Evolutionary conservation across 2,329 filamentous ascomycete species (phyloP), one percentile per base, ranked within the genome.

Genomic region (Ambrosiella beaveri): DNA sequence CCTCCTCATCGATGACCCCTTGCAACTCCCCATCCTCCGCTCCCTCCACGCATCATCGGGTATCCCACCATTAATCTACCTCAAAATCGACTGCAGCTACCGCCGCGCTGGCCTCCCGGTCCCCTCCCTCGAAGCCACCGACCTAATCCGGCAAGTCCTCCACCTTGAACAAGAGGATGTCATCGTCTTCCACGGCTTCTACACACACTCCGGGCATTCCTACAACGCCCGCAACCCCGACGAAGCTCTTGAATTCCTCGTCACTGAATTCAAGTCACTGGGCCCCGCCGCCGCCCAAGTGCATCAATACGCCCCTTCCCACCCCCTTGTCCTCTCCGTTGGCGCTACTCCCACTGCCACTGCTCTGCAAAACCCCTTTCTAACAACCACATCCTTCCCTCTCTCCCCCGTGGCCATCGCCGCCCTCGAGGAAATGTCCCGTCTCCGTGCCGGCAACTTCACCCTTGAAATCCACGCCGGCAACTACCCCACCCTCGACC

Each of bases 311-410:
- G 47, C 50, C 38, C 59, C 59, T 7, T 36, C 13, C 4, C 72
- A 76, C 0, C 63, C 65, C 2, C 67, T 78, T 13, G 72, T 81
- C 0, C 71, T 91, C 2, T 86, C 83, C 0, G 82, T 88, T 0
- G 87, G 87, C 5, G 86, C 87, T 0, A 88, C 86, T 15, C 87
- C 87, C 0, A 89, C 86, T 0, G 80, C 82, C 1, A 81, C 82
- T 0, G 76, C 81, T 8, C 73, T 84, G 35, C 80, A 86, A 65
- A 81, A 85, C 63, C 70, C 70, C 61, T 59, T 64, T 61, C 57
- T 71, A 58, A 57, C 62, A 11, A 38, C 45, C 6, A 19, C 36
- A 8, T n/a, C 19, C 6, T 19, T 27, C 17, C n/a, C n/a, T 38
- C 17, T 13, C n/a, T 38, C 35, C 40, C 68, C 69, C 3, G 69